Conservation (phyloP, 129 eudicot species). For the Centella asiatica region DNA sequence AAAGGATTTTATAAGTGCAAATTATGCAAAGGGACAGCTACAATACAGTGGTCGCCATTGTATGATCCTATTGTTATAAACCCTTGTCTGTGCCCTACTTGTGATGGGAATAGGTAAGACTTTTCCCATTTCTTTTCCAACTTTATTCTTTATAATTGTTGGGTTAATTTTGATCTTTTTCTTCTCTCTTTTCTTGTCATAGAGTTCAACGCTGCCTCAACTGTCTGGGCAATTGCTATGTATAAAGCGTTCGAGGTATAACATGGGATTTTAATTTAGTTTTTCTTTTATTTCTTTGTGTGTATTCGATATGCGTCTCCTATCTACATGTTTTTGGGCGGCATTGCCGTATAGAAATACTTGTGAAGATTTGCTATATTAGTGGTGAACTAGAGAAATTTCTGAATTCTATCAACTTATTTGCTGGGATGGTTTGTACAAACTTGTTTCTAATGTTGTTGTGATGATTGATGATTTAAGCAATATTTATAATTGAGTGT, state of each 20-base stretch:
- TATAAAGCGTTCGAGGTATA: slow-evolving; percentile 19
- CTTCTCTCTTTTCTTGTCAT: slow-evolving; percentile 9
- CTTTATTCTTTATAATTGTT: background rate
- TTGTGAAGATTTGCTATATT: background rate
- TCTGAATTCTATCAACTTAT: background rate
- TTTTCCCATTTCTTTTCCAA: background rate
- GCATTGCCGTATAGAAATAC: background rate
- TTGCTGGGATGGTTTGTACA: no score
- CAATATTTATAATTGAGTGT: background rate
- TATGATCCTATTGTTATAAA: slow-evolving; percentile 68
- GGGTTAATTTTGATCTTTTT: background rate
- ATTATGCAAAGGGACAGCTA: slow-evolving; percentile 64
- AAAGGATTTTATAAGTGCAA: slow-evolving; percentile 68
- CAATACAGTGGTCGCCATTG: slow-evolving; percentile 76
- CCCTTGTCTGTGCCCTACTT: slow-evolving; percentile 87
- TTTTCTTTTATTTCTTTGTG: no score
- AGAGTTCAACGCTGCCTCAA: slow-evolving; percentile 88
- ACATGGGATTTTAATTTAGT: background rate
- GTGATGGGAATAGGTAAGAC: slow-evolving; percentile 68
- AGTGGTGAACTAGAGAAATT: no score
- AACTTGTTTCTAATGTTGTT: background rate
- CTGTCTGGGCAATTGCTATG: slow-evolving; percentile 74
- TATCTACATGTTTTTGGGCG: background rate
- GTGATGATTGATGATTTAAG: background rate
- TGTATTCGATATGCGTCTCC: no score